Base-by-base conservation (phyloP, 2,329 filamentous ascomycete genomes). In the Colletotrichum camelliae region DNA sequence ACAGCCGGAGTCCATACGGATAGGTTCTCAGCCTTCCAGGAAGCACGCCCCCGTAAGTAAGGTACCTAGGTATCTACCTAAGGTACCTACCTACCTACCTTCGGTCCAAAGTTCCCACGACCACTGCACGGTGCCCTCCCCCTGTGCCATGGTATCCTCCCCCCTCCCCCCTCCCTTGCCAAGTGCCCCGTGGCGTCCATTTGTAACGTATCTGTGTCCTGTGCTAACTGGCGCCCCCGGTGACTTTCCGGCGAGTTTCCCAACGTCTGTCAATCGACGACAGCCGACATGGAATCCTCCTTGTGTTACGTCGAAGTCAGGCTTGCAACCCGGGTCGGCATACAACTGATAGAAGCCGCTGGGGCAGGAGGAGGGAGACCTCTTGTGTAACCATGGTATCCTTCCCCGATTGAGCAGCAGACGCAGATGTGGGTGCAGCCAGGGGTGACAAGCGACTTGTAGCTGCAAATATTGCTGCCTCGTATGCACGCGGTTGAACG, bases 161-260 rank as follows among this genome's bases (percentile, higher is more conserved):
- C 58, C 21, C 21, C 21, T 18, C 18, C 18, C 7, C 21, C 52
- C 4, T 35, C n/a, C 31, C 43, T 52, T 21, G 43, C 43, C 43
- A 21, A 58, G 55, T 58, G 24, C 27, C 55, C 55, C 55, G n/a
- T 52, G 43, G 43, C 43, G 43, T 52, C 43, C n/a, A 52, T 52
- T 52, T 52, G 43, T 52, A 52, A 52, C n/a, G 43, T 52, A n/a
- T 52, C n/a, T 21, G 43, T 52, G 43, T 21, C n/a, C 43, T 52
- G 12, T 58, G 24, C 27, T 58, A 29, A 58, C 21, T 29, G 16
- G 27, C 70, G 9, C 15, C 66, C 72, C 68, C 67, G 35, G 67
- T 31, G 48, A 71, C 67, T 66, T 74, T 58, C 48, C 72, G 29
- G 60, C n/a, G 72, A 71, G 33, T 70, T 66, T 24, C 31, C 24